Evolutionary conservation across 345 rosid species (phyloP).

Genomic region (Hypericum perforatum): DNA sequence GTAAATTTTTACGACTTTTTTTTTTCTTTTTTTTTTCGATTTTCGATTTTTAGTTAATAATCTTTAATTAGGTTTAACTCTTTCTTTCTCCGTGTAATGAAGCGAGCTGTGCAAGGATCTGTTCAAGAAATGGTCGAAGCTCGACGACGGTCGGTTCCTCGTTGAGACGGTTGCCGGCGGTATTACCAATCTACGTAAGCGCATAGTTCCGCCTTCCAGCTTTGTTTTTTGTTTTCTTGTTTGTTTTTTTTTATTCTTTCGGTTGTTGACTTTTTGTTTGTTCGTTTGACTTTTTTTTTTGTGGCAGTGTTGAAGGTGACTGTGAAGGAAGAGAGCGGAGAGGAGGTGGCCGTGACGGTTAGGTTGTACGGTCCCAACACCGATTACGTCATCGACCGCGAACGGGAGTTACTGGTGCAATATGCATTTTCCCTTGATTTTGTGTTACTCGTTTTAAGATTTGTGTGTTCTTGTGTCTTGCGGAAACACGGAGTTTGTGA

Average conservation of each 20-base stretch:
- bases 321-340: constrained; percentile 52
- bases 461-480: too few species aligned
- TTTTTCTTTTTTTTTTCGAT: background rate
- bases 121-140: constrained; percentile 61
- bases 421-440: background rate
- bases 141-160: constrained; percentile 54
- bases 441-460: background rate
- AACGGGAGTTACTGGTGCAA: constrained; percentile 60
- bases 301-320: constrained; percentile 75
- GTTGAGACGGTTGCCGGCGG: constrained; percentile 84
- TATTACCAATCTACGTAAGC: constrained; percentile 84
- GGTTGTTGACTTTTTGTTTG: background rate
- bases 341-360: constrained; percentile 48
- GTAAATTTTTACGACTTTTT: constrained; percentile 26
- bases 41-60: background rate
- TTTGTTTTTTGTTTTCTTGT: background rate
- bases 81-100: background rate
- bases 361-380: constrained; percentile 94
- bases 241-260: background rate
- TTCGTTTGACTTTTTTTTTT: background rate
- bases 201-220: background rate
- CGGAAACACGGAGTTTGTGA: too few species aligned
- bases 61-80: background rate
- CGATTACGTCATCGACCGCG: constrained; percentile 71
- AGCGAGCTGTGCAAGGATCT: constrained; percentile 80